phyloP scores from a whole-genome alignment of 73 alveolate species.

The Paramecium primaurelia region DNA sequence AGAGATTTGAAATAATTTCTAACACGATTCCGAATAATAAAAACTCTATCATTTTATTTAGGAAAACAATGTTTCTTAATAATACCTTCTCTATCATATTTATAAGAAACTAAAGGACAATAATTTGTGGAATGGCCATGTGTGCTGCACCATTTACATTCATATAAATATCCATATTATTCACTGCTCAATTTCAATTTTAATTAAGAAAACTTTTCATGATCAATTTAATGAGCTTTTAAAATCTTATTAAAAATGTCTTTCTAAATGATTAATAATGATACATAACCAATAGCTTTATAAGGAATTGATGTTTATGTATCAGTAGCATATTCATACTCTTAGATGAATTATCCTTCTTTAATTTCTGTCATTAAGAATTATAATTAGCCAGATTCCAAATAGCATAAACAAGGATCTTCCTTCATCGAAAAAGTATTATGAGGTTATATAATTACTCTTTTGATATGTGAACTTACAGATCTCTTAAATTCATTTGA shows the following conservation, averaged over 20 bases:
- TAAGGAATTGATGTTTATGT: background rate
- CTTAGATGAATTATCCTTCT: background rate
- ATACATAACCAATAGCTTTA: constrained; percentile 25
- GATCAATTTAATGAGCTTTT: background rate
- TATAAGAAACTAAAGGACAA: background rate
- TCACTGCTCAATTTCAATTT: background rate
- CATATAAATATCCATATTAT: background rate
- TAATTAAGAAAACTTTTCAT: background rate
- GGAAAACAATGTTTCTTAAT: constrained; percentile 30
- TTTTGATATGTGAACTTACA: background rate
- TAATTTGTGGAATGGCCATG: background rate
- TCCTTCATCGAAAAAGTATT: constrained; percentile 2
- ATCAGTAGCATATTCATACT: background rate
- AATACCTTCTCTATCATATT: background rate
- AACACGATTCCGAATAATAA: background rate
- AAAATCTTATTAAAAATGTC: background rate
- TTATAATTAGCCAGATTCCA: constrained; percentile 5
- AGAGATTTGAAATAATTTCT: background rate
- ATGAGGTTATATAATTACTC: constrained; percentile 27
- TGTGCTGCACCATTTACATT: background rate
- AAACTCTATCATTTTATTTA: background rate
- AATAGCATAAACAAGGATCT: background rate
- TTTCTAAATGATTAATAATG: background rate
- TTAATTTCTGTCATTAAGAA: background rate
- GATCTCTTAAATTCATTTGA: background rate